Evolutionary conservation across 2,329 filamentous ascomycete genomes (phyloP).

Genomic region (Cladosporium sp.): DNA sequence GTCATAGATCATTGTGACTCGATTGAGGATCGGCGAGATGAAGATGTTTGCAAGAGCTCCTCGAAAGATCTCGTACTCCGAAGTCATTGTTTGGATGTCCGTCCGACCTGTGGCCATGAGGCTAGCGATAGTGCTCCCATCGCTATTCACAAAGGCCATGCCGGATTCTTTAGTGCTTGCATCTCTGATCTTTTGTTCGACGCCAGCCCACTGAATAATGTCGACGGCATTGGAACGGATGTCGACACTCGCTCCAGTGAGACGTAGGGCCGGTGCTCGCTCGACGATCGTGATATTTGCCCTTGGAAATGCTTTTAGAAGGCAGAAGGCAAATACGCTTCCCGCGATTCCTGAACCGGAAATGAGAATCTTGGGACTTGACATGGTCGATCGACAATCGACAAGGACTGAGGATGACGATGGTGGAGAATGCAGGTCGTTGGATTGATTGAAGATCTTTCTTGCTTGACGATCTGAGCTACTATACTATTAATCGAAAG

Average conservation of each 20-base stretch:
- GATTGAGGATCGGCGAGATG: slow-evolving; percentile 17
- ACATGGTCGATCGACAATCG: slow-evolving; percentile 2
- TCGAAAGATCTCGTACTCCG: slow-evolving; percentile 37
- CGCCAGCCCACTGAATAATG: slow-evolving; percentile 38
- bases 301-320: slow-evolving; percentile 27
- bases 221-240: slow-evolving; percentile 41
- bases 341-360: slow-evolving; percentile 39
- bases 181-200: slow-evolving; percentile 35
- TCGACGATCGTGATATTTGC: slow-evolving; percentile 42
- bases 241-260: slow-evolving; percentile 44
- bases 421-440: too few species aligned
- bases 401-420: not conserved
- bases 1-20: slow-evolving; percentile 29
- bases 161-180: slow-evolving; percentile 39
- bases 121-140: slow-evolving; percentile 19
- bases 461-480: not conserved
- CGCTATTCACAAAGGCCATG: slow-evolving; percentile 34
- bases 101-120: slow-evolving; percentile 26
- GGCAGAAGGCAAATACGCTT: slow-evolving; percentile 33
- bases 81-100: slow-evolving; percentile 32
- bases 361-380: slow-evolving; percentile 31
- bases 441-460: too few species aligned
- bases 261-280: slow-evolving; percentile 35
- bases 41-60: slow-evolving; percentile 35
- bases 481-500: not conserved